Percentiles rank a stretch among this genome's conserved stretches.
Conservation (phyloP, 2,329 filamentous ascomycete species). For the Trichophyton schoenleinii region DNA sequence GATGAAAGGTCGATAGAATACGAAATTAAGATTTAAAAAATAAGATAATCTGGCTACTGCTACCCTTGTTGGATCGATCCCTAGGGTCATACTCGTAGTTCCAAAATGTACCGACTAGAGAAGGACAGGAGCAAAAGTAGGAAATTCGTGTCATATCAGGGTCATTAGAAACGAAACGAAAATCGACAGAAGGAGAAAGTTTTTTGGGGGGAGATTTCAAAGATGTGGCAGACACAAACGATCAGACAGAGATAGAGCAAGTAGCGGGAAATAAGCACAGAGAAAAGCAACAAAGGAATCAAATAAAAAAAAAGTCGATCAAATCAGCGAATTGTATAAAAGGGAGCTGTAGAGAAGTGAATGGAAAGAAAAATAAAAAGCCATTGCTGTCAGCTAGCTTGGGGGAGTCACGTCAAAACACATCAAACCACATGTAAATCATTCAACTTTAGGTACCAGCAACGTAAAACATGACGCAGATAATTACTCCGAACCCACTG, state of each 20-base stretch:
- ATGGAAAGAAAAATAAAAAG: neutral
- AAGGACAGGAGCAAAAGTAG: conserved; percentile 2
- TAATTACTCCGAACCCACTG: neutral
- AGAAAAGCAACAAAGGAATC: neutral
- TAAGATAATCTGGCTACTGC: neutral
- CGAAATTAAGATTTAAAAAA: neutral
- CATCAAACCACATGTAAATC: neutral
- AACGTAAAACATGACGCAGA: neutral
- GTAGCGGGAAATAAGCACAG: too few species aligned
- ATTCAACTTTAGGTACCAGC: neutral
- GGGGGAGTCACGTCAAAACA: neutral
- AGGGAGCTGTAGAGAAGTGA: neutral
- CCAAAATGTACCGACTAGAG: conserved; percentile 1
- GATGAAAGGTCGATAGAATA: neutral
- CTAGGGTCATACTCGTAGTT: neutral
- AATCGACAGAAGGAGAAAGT: neutral
- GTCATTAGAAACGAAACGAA: conserved; percentile 4
- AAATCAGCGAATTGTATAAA: conserved; percentile 1
- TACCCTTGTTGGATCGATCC: conserved; percentile 1
- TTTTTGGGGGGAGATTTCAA: conserved; percentile 5
- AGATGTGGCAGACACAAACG: neutral
- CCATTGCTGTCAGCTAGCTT: neutral
- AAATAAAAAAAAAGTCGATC: neutral
- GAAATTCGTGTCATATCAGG: conserved; percentile 7
- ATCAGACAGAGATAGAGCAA: neutral